Evolutionary conservation across 345 rosid species (phyloP).

Genomic region (Salix purpurea): DNA sequence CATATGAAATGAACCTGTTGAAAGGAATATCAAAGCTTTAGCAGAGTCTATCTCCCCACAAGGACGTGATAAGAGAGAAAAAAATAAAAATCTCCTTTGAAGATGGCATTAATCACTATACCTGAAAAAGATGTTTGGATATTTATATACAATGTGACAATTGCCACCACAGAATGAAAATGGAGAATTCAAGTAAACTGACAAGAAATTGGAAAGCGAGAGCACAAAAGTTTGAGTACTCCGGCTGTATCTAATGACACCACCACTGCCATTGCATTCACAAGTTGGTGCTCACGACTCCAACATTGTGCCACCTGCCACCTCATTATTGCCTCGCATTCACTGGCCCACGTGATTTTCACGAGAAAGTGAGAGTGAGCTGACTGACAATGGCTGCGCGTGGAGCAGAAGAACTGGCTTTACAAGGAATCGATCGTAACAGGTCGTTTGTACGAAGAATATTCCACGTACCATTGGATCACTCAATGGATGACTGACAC

Average conservation of each 20-base stretch:
- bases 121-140: not conserved
- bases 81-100: no score
- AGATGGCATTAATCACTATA: not conserved
- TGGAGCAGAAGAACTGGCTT: not conserved
- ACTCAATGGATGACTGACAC: not conserved
- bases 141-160: not conserved
- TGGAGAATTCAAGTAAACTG: not conserved
- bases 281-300: not conserved
- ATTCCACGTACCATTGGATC: not conserved
- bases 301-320: not conserved
- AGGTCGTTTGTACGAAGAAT: not conserved
- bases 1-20: no score
- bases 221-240: not conserved
- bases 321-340: not conserved
- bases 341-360: not conserved
- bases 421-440: not conserved
- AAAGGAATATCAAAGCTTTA: no score
- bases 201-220: not conserved
- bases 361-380: not conserved
- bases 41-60: no score
- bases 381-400: not conserved
- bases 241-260: not conserved
- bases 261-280: not conserved
- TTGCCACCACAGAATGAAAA: not conserved
- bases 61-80: no score